Conservation (phyloP, 2,329 filamentous ascomycete genomes). For the Neoarthrinium moseri region DNA sequence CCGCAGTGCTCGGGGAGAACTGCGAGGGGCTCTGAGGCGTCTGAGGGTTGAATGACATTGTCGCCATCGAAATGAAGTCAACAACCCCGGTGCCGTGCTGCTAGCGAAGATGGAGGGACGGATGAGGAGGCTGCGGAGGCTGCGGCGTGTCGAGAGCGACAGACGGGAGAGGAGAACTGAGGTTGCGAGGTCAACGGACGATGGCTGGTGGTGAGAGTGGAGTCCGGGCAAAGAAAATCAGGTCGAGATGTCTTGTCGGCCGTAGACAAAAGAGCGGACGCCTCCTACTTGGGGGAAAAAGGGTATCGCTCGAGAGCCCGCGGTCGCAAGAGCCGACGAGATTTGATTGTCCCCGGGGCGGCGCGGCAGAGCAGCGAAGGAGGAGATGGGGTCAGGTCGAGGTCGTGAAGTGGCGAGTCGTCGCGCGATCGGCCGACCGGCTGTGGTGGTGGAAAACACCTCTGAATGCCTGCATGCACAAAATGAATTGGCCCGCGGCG, state of each 20-base stretch:
- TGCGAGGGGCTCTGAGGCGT: conserved; percentile 68
- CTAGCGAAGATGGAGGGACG: background rate
- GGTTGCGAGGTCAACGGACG: conserved; percentile 1
- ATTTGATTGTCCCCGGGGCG: background rate
- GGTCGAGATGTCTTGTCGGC: no score
- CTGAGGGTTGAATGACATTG: conserved; percentile 66
- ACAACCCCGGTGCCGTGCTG: conserved; percentile 1
- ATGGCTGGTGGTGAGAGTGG: background rate
- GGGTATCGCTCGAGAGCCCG: background rate
- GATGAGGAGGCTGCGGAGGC: no score
- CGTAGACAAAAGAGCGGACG: no score
- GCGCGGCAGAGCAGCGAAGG: conserved; percentile 13
- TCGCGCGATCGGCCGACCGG: conserved; percentile 35
- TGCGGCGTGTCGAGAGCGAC: background rate
- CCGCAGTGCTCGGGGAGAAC: conserved; percentile 55
- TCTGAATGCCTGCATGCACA: conserved; percentile 34
- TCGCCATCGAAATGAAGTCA: conserved; percentile 35
- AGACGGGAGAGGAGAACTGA: background rate
- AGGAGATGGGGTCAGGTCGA: conserved; percentile 17
- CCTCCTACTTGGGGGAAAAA: no score
- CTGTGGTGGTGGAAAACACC: conserved; percentile 30
- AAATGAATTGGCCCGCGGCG: conserved; percentile 11
- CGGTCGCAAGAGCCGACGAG: background rate
- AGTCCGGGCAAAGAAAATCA: background rate
- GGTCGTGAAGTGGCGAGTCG: conserved; percentile 28